These are phyloP conservation scores for Saturnispora sanitii DNA, from an alignment of 805 yeast genomes.

Conservation along the genomic window DNA sequence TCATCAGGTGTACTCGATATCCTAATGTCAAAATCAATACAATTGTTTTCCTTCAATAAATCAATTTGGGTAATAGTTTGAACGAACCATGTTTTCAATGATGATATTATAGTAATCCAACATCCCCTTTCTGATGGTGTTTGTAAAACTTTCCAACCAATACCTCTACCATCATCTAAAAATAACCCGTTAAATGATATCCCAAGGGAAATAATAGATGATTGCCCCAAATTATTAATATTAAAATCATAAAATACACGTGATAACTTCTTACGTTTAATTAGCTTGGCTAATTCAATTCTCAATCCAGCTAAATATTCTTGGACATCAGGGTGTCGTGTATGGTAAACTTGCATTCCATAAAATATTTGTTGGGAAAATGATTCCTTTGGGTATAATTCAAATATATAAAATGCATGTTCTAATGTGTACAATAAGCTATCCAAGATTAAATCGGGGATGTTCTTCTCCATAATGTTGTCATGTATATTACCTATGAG, in stretches of 20 bases:
- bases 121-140: slow-evolving; percentile 4
- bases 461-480: background rate
- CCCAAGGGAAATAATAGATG: slow-evolving; percentile 1
- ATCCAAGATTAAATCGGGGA: slow-evolving; percentile 5
- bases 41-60: background rate
- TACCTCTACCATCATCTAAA: slow-evolving; percentile 6
- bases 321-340: slow-evolving; percentile 38
- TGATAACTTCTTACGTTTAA: slow-evolving; percentile 9
- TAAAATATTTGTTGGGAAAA: slow-evolving; percentile 37
- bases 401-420: slow-evolving; percentile 42
- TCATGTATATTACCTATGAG: background rate
- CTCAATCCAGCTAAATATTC: slow-evolving; percentile 27
- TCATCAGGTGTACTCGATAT: slow-evolving; percentile 9
- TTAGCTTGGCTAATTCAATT: slow-evolving; percentile 15
- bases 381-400: slow-evolving; percentile 43
- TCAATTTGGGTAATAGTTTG: background rate
- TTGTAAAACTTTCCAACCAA: slow-evolving; percentile 7
- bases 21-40: slow-evolving; percentile 3
- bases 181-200: slow-evolving; percentile 7
- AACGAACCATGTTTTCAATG: slow-evolving; percentile 6
- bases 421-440: slow-evolving; percentile 23
- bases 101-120: slow-evolving; percentile 2
- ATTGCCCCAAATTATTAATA: background rate
- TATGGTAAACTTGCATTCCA: slow-evolving; percentile 32
- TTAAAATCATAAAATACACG: slow-evolving; percentile 3